phyloP scores from a whole-genome alignment of 176 grass and related monocot genomes.

The Poa pratensis region DNA sequence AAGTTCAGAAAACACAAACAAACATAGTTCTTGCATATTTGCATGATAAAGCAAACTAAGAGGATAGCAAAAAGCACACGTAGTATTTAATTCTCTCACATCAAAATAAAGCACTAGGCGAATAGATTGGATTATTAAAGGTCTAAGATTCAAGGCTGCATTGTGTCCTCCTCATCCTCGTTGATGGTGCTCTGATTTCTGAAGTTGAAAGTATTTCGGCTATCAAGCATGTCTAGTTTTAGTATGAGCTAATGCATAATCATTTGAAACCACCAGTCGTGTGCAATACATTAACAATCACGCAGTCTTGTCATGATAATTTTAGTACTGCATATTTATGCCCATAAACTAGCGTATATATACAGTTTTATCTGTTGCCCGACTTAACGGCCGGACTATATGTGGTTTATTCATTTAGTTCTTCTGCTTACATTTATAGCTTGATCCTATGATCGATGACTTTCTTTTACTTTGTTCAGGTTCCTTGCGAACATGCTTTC shows the following conservation, averaged over 20 bases:
- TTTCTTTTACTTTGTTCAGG: constrained; percentile 51
- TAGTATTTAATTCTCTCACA: no score
- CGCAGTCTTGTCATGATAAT: neutral
- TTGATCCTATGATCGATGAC: constrained; percentile 1
- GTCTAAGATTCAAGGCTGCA: no score
- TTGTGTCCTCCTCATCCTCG: no score
- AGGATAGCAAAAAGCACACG: no score
- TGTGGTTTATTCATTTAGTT: constrained; percentile 24
- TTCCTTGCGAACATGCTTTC: constrained; percentile 93
- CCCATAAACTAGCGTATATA: neutral
- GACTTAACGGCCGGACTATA: neutral
- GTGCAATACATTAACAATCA: constrained; percentile 16
- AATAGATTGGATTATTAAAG: no score
- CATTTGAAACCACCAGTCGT: neutral
- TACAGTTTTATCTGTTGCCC: constrained; percentile 9
- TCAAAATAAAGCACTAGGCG: no score
- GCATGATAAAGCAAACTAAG: no score
- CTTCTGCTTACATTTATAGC: constrained; percentile 21
- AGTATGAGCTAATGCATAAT: neutral
- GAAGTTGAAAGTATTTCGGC: constrained; percentile 5
- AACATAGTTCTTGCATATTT: no score
- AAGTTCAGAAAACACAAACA: no score
- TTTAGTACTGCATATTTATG: constrained; percentile 9
- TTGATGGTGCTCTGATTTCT: neutral
- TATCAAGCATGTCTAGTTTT: neutral